A percentile compares a stretch with the other conserved stretches of the same genome.
Conservation (phyloP, 257 asterid species). For the Osmanthus fragrans region DNA sequence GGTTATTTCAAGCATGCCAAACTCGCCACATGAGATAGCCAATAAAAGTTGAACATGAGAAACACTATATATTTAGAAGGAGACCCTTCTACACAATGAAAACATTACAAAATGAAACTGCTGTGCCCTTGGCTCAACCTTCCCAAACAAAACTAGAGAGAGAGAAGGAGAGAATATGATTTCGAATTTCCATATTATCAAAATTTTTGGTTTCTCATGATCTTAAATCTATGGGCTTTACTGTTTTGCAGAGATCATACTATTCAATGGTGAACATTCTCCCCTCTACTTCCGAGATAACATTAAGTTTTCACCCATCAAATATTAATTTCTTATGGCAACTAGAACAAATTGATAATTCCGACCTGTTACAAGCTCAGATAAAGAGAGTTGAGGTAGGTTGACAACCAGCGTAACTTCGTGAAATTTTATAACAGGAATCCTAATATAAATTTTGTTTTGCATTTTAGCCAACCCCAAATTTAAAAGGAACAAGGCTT, state of each 20-base stretch:
- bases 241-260: neutral
- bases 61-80: neutral
- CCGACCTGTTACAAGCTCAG: neutral
- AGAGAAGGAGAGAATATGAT: neutral
- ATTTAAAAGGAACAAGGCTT: neutral
- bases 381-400: neutral
- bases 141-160: neutral
- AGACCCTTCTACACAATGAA: neutral
- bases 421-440: neutral
- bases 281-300: neutral
- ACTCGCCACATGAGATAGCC: neutral
- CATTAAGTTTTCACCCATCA: neutral
- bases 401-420: neutral
- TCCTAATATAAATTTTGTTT: neutral
- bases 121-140: neutral
- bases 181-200: neutral
- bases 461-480: neutral
- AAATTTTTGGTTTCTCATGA: neutral
- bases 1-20: conserved; percentile 3
- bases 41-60: neutral
- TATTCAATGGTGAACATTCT: neutral
- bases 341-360: neutral
- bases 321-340: neutral
- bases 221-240: neutral
- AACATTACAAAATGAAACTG: neutral